phyloP scores from a whole-genome alignment of 768 basidiomycete genomes.

The Cantharellus cinnabarinus region DNA sequence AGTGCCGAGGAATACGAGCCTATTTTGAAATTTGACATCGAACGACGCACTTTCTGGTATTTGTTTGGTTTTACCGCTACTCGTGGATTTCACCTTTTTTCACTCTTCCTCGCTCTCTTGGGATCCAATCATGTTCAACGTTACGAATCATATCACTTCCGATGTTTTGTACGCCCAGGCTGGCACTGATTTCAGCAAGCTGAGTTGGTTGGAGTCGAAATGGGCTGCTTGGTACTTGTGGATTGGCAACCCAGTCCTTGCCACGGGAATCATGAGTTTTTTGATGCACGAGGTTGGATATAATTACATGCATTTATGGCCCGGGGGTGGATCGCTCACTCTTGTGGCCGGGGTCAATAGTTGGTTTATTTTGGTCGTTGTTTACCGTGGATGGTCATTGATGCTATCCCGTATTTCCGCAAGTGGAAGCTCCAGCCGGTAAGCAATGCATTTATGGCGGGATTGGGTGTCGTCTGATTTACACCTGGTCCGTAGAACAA shows the following conservation, averaged over 20 bases:
- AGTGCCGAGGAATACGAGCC: too few species aligned
- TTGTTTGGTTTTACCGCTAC: background rate
- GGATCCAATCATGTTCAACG: background rate
- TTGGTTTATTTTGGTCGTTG: slow-evolving; percentile 92
- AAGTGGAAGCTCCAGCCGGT: slow-evolving; percentile 84
- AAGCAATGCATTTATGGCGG: slow-evolving; percentile 7
- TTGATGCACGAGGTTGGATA: slow-evolving; percentile 72
- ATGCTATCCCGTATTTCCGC: slow-evolving; percentile 81
- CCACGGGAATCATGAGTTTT: slow-evolving; percentile 87
- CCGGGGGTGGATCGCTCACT: background rate
- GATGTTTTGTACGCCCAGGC: slow-evolving; percentile 4
- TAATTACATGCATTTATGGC: background rate
- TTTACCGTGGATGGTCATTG: slow-evolving; percentile 90
- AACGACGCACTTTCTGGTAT: background rate
- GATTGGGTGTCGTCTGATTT: background rate
- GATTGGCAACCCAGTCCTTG: slow-evolving; percentile 76
- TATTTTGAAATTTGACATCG: background rate
- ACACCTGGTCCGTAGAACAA: slow-evolving; percentile 24
- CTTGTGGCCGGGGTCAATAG: slow-evolving; percentile 20
- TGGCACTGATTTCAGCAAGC: slow-evolving; percentile 5
- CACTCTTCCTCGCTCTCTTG: too few species aligned
- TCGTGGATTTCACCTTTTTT: background rate
- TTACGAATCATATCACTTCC: background rate
- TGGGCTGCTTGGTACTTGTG: slow-evolving; percentile 77
- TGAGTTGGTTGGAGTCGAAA: slow-evolving; percentile 33